phyloP scores from a whole-genome alignment of 345 rosid genomes.

The Citrus trifoliata region DNA sequence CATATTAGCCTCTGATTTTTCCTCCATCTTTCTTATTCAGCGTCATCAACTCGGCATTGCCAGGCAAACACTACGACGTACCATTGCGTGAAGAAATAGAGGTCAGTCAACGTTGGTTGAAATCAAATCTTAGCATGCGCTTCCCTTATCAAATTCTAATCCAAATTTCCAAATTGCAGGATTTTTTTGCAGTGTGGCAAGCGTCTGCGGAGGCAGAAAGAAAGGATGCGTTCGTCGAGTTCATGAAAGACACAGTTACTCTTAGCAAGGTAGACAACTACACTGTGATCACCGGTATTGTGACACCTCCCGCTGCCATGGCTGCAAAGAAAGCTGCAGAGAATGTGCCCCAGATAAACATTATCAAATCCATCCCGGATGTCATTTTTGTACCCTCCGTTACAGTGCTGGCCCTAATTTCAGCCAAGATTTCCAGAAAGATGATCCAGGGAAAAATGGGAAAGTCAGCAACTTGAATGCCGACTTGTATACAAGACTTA shows the following conservation, averaged over 20 bases:
- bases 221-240: constrained; percentile 37
- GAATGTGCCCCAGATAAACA: constrained; percentile 61
- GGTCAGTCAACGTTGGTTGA: constrained; percentile 26
- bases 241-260: constrained; percentile 37
- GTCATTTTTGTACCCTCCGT: constrained; percentile 71
- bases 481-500: not conserved
- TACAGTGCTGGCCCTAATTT: constrained; percentile 57
- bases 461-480: not conserved
- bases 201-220: constrained; percentile 19
- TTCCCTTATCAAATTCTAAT: not conserved
- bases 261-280: constrained; percentile 57
- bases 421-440: constrained; percentile 70
- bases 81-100: constrained; percentile 46
- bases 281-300: constrained; percentile 56
- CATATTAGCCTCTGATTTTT: not conserved
- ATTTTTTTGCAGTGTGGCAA: constrained; percentile 41
- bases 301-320: constrained; percentile 83
- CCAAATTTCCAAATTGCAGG: constrained; percentile 25
- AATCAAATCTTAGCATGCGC: not conserved
- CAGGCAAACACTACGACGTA: constrained; percentile 81
- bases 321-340: constrained; percentile 83
- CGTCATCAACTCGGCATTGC: constrained; percentile 79
- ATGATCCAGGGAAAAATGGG: constrained; percentile 22
- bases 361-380: constrained; percentile 69
- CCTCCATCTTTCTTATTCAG: constrained; percentile 24